Evolutionary conservation across 257 asterid genomes (phyloP).

Genomic region (Nyctanthes arbortristis): DNA sequence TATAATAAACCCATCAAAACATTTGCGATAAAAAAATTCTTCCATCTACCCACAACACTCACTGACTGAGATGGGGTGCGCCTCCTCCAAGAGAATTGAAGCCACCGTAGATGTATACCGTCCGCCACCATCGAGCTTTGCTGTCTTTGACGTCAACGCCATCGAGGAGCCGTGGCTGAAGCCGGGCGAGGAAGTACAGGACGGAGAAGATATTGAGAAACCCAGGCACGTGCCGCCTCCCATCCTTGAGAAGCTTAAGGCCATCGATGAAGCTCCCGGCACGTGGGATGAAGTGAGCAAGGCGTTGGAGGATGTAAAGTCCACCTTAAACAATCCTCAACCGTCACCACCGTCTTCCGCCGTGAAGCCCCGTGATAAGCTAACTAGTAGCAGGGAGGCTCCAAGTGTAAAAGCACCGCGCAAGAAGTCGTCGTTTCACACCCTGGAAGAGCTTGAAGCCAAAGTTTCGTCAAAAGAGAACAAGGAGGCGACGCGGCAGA

Average conservation of each 20-base stretch:
- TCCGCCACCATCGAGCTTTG: slow-evolving; percentile 78
- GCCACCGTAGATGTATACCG: slow-evolving; percentile 68
- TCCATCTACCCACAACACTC: neutral
- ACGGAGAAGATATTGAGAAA: slow-evolving; percentile 35
- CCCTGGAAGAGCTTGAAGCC: slow-evolving; percentile 78
- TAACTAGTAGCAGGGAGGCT: slow-evolving; percentile 1
- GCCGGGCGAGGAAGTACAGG: neutral
- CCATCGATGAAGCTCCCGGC: slow-evolving; percentile 76
- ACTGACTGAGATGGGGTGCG: slow-evolving; percentile 93
- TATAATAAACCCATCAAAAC: neutral
- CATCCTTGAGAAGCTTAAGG: slow-evolving; percentile 67
- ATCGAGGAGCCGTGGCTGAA: slow-evolving; percentile 91
- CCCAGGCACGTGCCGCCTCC: slow-evolving; percentile 47
- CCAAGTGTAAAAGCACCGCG: slow-evolving; percentile 22
- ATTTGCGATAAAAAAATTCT: too few relatives aligned
- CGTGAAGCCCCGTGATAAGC: neutral
- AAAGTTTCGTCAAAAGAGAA: slow-evolving; percentile 34
- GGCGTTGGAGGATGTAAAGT: slow-evolving; percentile 67
- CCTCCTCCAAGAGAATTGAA: slow-evolving; percentile 67
- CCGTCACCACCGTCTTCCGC: slow-evolving; percentile 21
- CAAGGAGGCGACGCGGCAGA: slow-evolving; percentile 12
- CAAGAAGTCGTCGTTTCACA: slow-evolving; percentile 69
- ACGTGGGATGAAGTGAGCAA: slow-evolving; percentile 95
- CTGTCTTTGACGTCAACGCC: slow-evolving; percentile 71
- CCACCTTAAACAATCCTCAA: slow-evolving; percentile 37